Evolutionary conservation across 179 eudicot genomes (phyloP), one percentile per base, ranked within the genome.

Genomic region (Amaranthus tricolor): DNA sequence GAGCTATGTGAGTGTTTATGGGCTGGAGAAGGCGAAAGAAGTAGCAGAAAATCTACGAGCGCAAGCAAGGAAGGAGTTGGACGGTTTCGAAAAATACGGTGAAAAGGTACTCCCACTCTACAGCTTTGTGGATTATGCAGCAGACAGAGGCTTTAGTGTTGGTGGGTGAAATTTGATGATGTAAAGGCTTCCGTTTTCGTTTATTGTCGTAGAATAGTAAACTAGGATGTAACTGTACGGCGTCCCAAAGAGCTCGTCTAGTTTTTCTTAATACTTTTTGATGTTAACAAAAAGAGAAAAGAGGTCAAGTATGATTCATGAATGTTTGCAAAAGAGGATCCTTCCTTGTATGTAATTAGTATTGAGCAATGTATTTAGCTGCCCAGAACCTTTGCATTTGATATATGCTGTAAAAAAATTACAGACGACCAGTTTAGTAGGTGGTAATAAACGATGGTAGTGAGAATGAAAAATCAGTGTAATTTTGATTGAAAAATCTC

Each of bases 91-190:
- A 76, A 91, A 83, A 72, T 91, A 91, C 45, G 98, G 98, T 9
- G 97, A 91, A 20, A 87, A 80, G 82, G 90, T 89, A 40, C 11
- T 79, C 12, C 97, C 98, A 0, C 86, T 93, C 43, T 91, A 89
- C 72, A 87, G 95, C 77, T 93, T 93, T 76, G 91, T 93, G n/a
- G 98, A 94, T 78, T 94, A 87, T 86, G 98, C 98, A 68, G 97
- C 89, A 9, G 97, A 92, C 56, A 91, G 98, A 86, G 90, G 96
- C 53, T 94, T 94, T 77, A 85, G 79, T 64, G 65, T 91, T 61
- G 88, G 82, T 31, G 56, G 77, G 70, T 80, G 62, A 79, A 63
- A 55, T 31, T 11, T 49, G 16, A 12, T 64, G 17, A 54, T 0
- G 58, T 31, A 31, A 3, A 31, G 40, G 40, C 40, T 31, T 31